These are phyloP conservation scores for Monotropa hypopitys DNA, from an alignment of 179 eudicot genomes.

Conservation along the genomic window DNA sequence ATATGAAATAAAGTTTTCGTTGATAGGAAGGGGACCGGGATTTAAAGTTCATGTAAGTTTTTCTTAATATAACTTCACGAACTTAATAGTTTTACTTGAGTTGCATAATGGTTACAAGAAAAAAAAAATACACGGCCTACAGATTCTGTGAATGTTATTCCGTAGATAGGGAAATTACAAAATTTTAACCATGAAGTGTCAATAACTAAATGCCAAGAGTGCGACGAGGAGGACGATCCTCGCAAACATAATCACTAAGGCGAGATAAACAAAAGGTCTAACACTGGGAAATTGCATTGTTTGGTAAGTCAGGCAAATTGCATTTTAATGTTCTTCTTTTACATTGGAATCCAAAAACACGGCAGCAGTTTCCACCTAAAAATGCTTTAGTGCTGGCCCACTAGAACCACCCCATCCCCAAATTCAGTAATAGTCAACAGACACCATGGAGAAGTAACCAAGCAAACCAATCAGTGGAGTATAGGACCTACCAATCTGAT, in stretches of 20 bases:
- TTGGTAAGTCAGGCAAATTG: not conserved
- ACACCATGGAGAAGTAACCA: constrained; percentile 1
- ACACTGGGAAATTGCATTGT: not conserved
- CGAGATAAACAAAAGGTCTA: not conserved
- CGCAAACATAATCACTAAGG: not conserved
- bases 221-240: not conserved
- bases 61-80: not conserved
- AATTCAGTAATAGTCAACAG: not conserved
- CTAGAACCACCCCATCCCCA: not conserved
- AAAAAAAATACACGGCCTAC: not conserved
- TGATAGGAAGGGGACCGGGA: not conserved
- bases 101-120: not conserved
- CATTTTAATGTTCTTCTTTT: not conserved
- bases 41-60: not conserved
- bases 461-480: not conserved
- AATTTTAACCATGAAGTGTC: not conserved
- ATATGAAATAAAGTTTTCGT: not conserved
- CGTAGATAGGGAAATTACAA: not conserved
- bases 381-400: not conserved
- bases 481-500: not conserved
- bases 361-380: not conserved
- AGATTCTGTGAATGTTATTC: not conserved
- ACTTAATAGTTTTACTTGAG: not conserved
- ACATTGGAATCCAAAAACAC: not conserved
- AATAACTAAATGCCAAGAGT: not conserved